Evolutionary conservation across 495 filamentous ascomycete genomes (phyloP).

Genomic region (Friedmanniomyces simplex): DNA sequence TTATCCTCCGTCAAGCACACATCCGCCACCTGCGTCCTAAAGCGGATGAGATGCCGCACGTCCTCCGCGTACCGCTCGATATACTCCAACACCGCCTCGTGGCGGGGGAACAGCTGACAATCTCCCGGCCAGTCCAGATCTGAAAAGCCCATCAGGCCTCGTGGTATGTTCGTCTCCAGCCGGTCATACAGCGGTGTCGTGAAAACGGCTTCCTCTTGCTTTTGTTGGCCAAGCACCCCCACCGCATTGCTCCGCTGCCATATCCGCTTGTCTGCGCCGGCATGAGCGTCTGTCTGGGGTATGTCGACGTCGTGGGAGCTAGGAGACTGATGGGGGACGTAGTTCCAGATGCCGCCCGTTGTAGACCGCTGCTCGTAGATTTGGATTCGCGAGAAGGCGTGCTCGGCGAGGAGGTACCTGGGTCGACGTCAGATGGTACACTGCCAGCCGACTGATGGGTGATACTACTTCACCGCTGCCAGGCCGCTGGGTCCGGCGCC

Average conservation of each 20-base stretch:
- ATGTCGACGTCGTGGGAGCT: constrained; percentile 16
- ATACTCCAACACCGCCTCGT: constrained; percentile 59
- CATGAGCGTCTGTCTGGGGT: constrained; percentile 30
- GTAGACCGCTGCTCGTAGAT: constrained; percentile 71
- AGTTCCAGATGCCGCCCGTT: constrained; percentile 79
- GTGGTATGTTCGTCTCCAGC: constrained; percentile 80
- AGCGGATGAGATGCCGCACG: constrained; percentile 44
- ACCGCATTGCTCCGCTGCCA: constrained; percentile 19
- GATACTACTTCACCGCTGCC: constrained; percentile 45
- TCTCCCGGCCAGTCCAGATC: constrained; percentile 55
- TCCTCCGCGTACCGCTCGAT: constrained; percentile 61
- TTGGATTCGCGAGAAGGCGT: constrained; percentile 56
- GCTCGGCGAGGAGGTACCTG: constrained; percentile 67
- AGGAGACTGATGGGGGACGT: constrained; percentile 34
- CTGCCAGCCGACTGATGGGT: background rate
- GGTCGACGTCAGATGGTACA: background rate
- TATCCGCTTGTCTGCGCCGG: constrained; percentile 20
- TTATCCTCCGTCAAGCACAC: constrained; percentile 27
- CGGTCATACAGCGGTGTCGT: constrained; percentile 70
- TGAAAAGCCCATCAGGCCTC: constrained; percentile 68
- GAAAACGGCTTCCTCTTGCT: constrained; percentile 31
- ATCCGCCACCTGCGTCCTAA: constrained; percentile 48
- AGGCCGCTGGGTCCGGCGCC: constrained; percentile 63
- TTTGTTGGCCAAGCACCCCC: constrained; percentile 9
- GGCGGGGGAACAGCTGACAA: constrained; percentile 60